Base-by-base conservation (phyloP, 257 asterid species). In the Prunella vulgaris region DNA sequence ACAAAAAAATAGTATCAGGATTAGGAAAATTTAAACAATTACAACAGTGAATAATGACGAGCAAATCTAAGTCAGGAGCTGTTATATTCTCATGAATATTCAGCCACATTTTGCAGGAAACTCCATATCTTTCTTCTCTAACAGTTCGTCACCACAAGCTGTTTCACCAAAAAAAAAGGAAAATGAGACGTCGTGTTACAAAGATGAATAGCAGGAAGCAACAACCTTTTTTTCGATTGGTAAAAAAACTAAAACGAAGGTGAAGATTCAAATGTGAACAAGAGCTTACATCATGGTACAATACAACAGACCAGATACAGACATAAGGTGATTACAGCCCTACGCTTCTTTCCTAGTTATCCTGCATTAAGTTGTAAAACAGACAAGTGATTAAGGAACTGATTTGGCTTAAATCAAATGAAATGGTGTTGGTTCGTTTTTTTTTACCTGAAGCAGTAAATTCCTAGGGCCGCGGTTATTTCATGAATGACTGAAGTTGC, bases 331-430 rank as follows among this genome's bases (percentile, higher is more conserved):
- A 40, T 15, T 72, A 14, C 54, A 35, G 57, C 80, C 30, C 35
- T 90, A 89, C 20, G 98, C 98, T 85, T 92, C 95, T 80, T 92
- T 89, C 79, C 98, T 79, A 28, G 98, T 92, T 82, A 92, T 87
- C 90, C 98, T 92, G 89, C 76, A 83, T 70, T 40, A 7, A 58
- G 70, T 67, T 46, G 52, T 67, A 30, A 28, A 28, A 52, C 44
- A 74, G 67, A 75, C 22, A 67, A 18, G 32, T 54, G 10, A 7
- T 52, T 7, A 30, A 5, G 22, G 10, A 58, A 21, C 15, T 15
- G 13, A 12, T 37, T 65, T 22, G 24, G 71, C 57, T 25, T n/a
- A 24, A 52, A 10, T 69, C 49, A 18, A 42, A 14, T 21, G 32
- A 60, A 49, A 14, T 35, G 51, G 69, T 71, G 20, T 32, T 53